These are phyloP conservation scores for Phytophthora citrophthora DNA, from an alignment of 352 stramenopile genomes.

Conservation along the genomic window DNA sequence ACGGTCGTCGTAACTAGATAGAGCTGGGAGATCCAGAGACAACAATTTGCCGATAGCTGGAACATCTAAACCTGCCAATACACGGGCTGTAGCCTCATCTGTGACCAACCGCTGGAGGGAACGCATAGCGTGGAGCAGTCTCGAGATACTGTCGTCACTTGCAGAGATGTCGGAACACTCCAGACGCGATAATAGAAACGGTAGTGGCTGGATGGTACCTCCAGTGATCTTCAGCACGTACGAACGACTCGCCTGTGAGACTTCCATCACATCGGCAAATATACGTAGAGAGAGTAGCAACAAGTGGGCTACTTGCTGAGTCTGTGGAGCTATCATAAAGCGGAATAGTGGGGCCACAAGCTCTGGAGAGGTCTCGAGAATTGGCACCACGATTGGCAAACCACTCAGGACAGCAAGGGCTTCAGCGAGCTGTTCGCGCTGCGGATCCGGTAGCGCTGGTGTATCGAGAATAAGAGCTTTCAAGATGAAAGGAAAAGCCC, in stretches of 20 bases:
- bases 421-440: conserved; percentile 30
- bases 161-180: conserved; percentile 26
- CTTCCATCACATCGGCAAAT: conserved; percentile 63
- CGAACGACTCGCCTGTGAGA: conserved; percentile 47
- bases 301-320: conserved; percentile 34
- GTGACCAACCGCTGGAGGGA: conserved; percentile 62
- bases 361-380: conserved; percentile 34
- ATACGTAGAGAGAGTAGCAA: conserved; percentile 46
- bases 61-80: conserved; percentile 38
- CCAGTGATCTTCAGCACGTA: conserved; percentile 43
- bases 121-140: conserved; percentile 53
- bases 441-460: conserved; percentile 7
- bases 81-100: conserved; percentile 48
- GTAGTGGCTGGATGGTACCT: conserved; percentile 30
- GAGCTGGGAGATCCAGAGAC: conserved; percentile 8
- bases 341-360: conserved; percentile 62
- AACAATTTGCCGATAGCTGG: conserved; percentile 48
- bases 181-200: conserved; percentile 59
- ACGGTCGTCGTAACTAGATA: conserved; percentile 24
- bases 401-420: conserved; percentile 22
- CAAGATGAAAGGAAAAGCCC: conserved; percentile 53
- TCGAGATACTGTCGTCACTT: conserved; percentile 30
- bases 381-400: conserved; percentile 16
- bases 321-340: conserved; percentile 54
- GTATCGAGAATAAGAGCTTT: conserved; percentile 26